Evolutionary conservation across 163 green algal genomes (phyloP), one percentile per base, ranked within the genome.

Genomic region (Coccomyxa subellipsoidea): DNA sequence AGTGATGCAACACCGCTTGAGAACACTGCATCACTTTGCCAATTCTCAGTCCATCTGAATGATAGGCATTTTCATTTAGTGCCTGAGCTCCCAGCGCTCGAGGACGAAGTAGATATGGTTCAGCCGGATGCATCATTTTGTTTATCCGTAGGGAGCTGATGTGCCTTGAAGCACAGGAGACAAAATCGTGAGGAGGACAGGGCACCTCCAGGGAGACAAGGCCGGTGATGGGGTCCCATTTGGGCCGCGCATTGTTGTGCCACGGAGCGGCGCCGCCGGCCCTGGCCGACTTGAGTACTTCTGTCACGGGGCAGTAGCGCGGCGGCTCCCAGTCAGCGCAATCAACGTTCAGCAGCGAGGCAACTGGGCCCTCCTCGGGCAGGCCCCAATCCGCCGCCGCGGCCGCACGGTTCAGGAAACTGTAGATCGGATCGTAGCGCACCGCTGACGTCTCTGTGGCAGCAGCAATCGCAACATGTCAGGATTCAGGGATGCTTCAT

Each of bases 381-480:
- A 77, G 70, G 70, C 70, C 70, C 70, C 70, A 77, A 23, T 77
- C 70, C 8, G 70, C 70, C 18, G 70, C 70, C 32, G 70, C 70
- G 34, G 70, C 32, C 18, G 34, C 70, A 9, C 32, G 32, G 18
- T 77, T 40, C 70, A 77, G 70, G 10, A 38, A 40, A 2, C 40
- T 34, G 34, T 47, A 77, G 32, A 77, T 34, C 3, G 70, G 70
- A 23, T 77, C 32, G 4, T 18, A 73, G 66, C 66, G 66, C 21
- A 7, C 12, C 18, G 8, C 66, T 35, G 66, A 59, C 4, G 47
- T 18, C 47, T 59, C 47, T 59, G 47, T 18, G 23, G 5, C 21
- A 6, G 40, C 8, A 10, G 40, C 40, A 54, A 8, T 23, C 8
- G 40, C 8, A 54, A 54, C 8, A 10, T 10, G 40, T 54, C n/a